Evolutionary conservation across 1,284 basidiomycete genomes (phyloP).

Genomic region (Chalciporus piperatoides): DNA sequence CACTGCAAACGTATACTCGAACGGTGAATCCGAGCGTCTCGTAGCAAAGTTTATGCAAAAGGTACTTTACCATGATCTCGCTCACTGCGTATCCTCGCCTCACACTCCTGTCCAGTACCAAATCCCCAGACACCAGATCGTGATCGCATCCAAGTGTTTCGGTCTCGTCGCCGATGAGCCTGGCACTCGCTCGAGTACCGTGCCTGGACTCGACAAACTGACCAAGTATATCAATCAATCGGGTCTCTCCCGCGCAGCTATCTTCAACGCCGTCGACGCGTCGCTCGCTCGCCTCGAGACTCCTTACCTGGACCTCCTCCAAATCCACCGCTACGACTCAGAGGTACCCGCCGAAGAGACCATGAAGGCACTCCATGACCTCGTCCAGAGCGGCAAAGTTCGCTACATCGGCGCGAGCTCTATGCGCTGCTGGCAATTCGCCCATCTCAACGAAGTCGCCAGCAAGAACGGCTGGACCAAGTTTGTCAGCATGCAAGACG

Average conservation of each 20-base stretch:
- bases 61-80: conserved; percentile 18
- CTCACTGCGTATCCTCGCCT: neutral
- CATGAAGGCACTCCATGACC: conserved; percentile 45
- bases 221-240: conserved; percentile 43
- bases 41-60: conserved; percentile 53
- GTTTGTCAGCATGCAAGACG: conserved; percentile 41
- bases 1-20: conserved; percentile 57
- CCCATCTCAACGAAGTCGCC: conserved; percentile 40
- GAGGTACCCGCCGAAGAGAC: conserved; percentile 38
- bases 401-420: conserved; percentile 45
- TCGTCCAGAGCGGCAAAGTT: conserved; percentile 41
- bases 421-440: conserved; percentile 43
- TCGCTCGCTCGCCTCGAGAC: conserved; percentile 41
- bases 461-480: conserved; percentile 35
- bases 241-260: conserved; percentile 42
- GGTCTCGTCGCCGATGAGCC: conserved; percentile 21
- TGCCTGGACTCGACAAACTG: conserved; percentile 15
- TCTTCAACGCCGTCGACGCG: conserved; percentile 45
- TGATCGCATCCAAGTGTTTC: conserved; percentile 43
- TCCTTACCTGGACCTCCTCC: conserved; percentile 46
- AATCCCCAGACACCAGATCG: conserved; percentile 51
- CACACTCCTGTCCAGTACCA: conserved; percentile 35
- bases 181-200: neutral
- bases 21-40: conserved; percentile 45
- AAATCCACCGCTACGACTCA: conserved; percentile 42